Evolutionary conservation across 495 filamentous ascomycete species (phyloP).

Genomic region (Cudoniella acicularis): DNA sequence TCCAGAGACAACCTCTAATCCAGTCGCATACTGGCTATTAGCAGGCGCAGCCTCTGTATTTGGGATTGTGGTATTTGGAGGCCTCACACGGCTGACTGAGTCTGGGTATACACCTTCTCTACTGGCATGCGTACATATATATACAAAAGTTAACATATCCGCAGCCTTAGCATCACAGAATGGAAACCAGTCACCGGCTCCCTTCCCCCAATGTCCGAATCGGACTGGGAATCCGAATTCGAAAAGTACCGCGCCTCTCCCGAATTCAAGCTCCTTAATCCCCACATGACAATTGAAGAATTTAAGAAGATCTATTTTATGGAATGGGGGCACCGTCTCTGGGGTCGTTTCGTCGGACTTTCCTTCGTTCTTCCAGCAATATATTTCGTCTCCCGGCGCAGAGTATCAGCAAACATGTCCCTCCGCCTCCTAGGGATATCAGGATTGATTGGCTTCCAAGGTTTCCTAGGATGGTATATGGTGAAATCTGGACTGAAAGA

Average conservation of each 20-base stretch:
- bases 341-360: slow-evolving; percentile 89
- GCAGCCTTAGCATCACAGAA: slow-evolving; percentile 95
- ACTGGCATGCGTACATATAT: background rate
- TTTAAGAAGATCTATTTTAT: slow-evolving; percentile 99
- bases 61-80: slow-evolving; percentile 93
- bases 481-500: slow-evolving; percentile 93
- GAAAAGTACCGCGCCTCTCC: slow-evolving; percentile 85
- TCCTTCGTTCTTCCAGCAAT: slow-evolving; percentile 82
- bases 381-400: slow-evolving; percentile 81
- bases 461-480: slow-evolving; percentile 99
- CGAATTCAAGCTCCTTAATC: slow-evolving; percentile 86
- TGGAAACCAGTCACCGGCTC: slow-evolving; percentile 96
- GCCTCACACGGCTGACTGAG: slow-evolving; percentile 88
- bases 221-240: slow-evolving; percentile 89
- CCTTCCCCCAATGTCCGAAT: slow-evolving; percentile 71
- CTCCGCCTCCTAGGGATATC: slow-evolving; percentile 75
- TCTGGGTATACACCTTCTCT: slow-evolving; percentile 66
- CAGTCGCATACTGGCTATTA: slow-evolving; percentile 87
- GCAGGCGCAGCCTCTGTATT: slow-evolving; percentile 90
- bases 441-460: slow-evolving; percentile 89
- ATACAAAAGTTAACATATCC: background rate
- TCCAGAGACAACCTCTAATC: slow-evolving; percentile 66
- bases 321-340: slow-evolving; percentile 96
- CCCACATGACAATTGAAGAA: slow-evolving; percentile 83
- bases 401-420: slow-evolving; percentile 76